phyloP scores from a whole-genome alignment of 345 rosid species.

The Salix arbutifolia region DNA sequence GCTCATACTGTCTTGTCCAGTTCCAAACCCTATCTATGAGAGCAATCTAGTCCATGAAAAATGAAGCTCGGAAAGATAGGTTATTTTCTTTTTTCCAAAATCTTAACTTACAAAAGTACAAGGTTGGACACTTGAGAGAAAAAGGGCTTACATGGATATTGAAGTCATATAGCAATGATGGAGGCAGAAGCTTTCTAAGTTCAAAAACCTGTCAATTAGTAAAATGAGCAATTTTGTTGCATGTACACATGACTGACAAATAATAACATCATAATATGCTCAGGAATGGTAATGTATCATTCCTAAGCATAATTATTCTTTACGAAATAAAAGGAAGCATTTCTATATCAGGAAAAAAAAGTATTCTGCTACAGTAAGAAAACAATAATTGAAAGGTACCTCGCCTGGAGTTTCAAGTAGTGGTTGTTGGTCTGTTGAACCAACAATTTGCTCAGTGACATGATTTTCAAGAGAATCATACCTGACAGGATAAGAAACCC shows the following conservation, averaged over 20 bases:
- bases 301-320: background rate
- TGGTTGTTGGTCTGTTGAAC: conserved; percentile 76
- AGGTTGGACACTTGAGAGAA: background rate
- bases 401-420: conserved; percentile 95
- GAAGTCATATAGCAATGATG: conserved; percentile 65
- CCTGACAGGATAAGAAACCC: conserved; percentile 33
- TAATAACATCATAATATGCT: conserved; percentile 1
- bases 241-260: background rate
- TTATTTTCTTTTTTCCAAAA: background rate
- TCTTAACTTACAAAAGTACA: background rate
- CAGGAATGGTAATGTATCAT: background rate
- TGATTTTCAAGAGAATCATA: conserved; percentile 48
- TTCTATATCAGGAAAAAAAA: background rate
- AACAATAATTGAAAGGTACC: conserved; percentile 31
- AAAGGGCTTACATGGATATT: conserved; percentile 73
- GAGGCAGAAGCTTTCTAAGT: conserved; percentile 86
- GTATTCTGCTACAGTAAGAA: background rate
- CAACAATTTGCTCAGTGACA: conserved; percentile 54
- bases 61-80: background rate
- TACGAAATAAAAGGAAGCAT: background rate
- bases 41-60: background rate
- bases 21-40: background rate
- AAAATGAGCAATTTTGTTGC: background rate
- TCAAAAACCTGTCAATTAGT: conserved; percentile 58
- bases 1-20: background rate